A percentile compares a stretch with the other conserved stretches of the same genome.
Evolutionary conservation across 495 filamentous ascomycete species (phyloP).

Genomic region (Copromyces sp.): DNA sequence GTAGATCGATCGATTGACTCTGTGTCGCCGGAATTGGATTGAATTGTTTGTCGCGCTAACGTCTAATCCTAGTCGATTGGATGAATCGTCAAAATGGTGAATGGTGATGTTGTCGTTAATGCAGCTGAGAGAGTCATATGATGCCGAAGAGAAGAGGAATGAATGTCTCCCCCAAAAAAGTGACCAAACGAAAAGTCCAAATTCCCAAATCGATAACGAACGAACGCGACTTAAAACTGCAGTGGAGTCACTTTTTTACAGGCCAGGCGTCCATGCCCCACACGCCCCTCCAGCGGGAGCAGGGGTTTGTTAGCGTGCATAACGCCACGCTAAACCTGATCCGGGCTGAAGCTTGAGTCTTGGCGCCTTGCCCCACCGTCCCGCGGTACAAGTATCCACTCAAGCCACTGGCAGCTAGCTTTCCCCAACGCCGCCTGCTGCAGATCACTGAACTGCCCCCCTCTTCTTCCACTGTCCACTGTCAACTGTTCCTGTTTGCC

Average conservation of each 20-base stretch:
- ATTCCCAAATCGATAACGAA: background rate
- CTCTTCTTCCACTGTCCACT: background rate
- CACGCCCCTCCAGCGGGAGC: background rate
- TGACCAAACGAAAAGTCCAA: background rate
- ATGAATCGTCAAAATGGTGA: too few relatives aligned
- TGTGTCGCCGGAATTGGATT: background rate
- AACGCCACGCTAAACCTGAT: background rate
- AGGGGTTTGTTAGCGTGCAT: background rate
- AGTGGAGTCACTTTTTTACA: background rate
- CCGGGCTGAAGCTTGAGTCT: background rate
- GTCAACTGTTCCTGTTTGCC: background rate
- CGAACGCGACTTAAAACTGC: background rate
- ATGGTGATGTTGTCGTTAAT: background rate
- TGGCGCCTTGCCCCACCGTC: background rate
- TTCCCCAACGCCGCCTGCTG: background rate
- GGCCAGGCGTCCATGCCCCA: background rate
- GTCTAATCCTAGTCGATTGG: background rate
- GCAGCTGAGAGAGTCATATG: background rate
- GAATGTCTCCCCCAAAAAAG: background rate
- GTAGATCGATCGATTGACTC: background rate
- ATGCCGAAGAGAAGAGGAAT: too few relatives aligned
- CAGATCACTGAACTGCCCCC: background rate
- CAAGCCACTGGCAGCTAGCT: background rate
- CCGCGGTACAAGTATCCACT: background rate
- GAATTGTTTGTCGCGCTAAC: background rate